Evolutionary conservation across 2,329 filamentous ascomycete genomes (phyloP).

Genomic region (Trichoderma atroviride): DNA sequence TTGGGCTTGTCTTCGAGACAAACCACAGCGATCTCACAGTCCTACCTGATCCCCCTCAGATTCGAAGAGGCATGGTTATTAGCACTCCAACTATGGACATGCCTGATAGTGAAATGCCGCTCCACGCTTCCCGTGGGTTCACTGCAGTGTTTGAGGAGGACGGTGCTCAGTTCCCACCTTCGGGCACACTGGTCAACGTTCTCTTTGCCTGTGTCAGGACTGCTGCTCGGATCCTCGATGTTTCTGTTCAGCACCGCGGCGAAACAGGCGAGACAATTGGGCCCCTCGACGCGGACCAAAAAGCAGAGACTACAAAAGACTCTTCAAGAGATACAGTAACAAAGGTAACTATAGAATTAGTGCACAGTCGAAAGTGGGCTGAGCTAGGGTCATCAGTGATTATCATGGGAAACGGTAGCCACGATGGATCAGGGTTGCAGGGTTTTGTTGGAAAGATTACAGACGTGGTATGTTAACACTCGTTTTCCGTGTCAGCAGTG

Average conservation of each 20-base stretch:
- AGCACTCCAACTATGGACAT: slow-evolving; percentile 63
- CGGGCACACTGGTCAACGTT: slow-evolving; percentile 73
- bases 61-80: slow-evolving; percentile 84
- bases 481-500: not conserved
- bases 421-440: slow-evolving; percentile 68
- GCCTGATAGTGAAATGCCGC: slow-evolving; percentile 56
- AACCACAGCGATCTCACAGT: slow-evolving; percentile 12
- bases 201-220: slow-evolving; percentile 88
- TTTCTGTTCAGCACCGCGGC: slow-evolving; percentile 40
- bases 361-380: slow-evolving; percentile 72
- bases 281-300: slow-evolving; percentile 60
- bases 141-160: slow-evolving; percentile 70
- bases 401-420: slow-evolving; percentile 70
- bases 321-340: slow-evolving; percentile 33
- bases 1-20: slow-evolving; percentile 71
- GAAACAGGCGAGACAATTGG: not conserved
- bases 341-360: slow-evolving; percentile 68
- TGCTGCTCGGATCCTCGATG: slow-evolving; percentile 70
- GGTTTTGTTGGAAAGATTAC: slow-evolving; percentile 71
- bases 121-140: slow-evolving; percentile 69
- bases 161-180: slow-evolving; percentile 63
- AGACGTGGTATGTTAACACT: slow-evolving; percentile 56
- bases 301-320: slow-evolving; percentile 43
- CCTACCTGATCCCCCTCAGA: slow-evolving; percentile 42
- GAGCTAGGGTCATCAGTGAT: slow-evolving; percentile 71